Evolutionary conservation across 192 early-diverging fungal species (phyloP), one percentile per base, ranked within the genome.

Genomic region (Coemansia sp.): DNA sequence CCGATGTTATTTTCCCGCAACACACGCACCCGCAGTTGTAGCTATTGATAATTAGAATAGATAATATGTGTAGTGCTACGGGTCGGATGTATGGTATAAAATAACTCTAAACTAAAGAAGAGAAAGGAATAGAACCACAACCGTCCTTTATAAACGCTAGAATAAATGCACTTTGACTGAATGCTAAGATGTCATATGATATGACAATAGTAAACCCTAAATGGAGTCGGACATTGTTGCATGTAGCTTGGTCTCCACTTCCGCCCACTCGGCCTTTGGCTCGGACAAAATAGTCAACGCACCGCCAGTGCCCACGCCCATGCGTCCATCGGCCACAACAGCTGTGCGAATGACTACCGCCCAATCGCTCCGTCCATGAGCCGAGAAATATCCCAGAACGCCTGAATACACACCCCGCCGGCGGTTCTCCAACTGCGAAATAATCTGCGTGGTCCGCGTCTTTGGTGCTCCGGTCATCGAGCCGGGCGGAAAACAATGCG

Each of bases 381-480:
- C 74, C 0, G 91, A 91, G 55, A 98, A 85, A 64, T 93, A 98
- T 0, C 96, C 96, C 17, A 97, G 66, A 42, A 87, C 90, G 0
- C 96, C 96, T 2, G 93, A 94, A 69, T 98, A 98, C 26, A 89
- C 77, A 25, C 93, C 93, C 1, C 96, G 85, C 5, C 79, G 84
- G 1, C 34, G 58, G 6, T 19, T 55, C 57, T 97, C 94, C 53
- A 96, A 83, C 10, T 71, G 62, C 37, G 91, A 88, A 23, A 98
- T 71, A 4, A 97, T 68, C 50, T 90, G 85, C 36, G 93, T 82
- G 0, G 93, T 92, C 40, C 97, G 85, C 8, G 86, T 70, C 69
- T 98, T 98, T 4, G 97, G 97, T 0, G 97, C 97, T 6, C 97
- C 97, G 0, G 97, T 98, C 95, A 98, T 97, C 0, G 94, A 96